A percentile compares a stretch with the other conserved stretches of the same genome.
These are phyloP conservation scores for Ensete glaucum DNA, from an alignment of 176 grass and related monocot species.

Conservation along the genomic window DNA sequence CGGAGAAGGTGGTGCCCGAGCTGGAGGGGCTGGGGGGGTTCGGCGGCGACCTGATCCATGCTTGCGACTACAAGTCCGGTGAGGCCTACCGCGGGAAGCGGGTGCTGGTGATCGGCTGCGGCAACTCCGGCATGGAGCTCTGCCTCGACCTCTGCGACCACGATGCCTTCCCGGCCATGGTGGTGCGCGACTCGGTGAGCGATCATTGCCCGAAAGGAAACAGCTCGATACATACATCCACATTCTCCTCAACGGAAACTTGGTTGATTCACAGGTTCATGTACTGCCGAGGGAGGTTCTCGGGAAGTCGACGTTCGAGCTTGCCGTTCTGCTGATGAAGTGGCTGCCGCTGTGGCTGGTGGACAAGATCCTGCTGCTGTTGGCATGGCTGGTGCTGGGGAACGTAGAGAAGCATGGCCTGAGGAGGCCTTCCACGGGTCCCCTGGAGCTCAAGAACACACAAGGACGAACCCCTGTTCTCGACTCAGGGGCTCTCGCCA, in stretches of 20 bases:
- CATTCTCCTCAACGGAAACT: background rate
- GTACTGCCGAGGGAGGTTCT: conserved; percentile 65
- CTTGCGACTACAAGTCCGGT: conserved; percentile 62
- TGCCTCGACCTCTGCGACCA: conserved; percentile 72
- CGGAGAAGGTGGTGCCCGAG: conserved; percentile 46
- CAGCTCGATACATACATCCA: background rate
- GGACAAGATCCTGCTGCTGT: conserved; percentile 56
- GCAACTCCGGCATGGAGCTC: conserved; percentile 89
- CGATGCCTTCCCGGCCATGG: conserved; percentile 60
- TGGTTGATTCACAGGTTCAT: conserved; percentile 41
- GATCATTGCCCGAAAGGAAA: background rate
- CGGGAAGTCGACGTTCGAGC: conserved; percentile 58
- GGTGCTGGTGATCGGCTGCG: conserved; percentile 70
- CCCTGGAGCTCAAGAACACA: conserved; percentile 60
- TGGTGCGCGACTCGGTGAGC: conserved; percentile 69
- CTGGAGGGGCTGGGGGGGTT: conserved; percentile 38
- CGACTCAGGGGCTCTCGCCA: conserved; percentile 51
- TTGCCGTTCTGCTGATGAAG: conserved; percentile 44
- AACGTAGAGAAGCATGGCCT: conserved; percentile 44
- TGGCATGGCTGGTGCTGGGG: conserved; percentile 55
- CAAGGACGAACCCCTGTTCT: conserved; percentile 62
- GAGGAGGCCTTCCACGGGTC: conserved; percentile 33
- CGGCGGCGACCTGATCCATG: conserved; percentile 33
- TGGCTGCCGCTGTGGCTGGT: conserved; percentile 55
- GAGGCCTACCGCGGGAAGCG: conserved; percentile 40